Evolutionary conservation across 306 rosid species (phyloP).

Genomic region (Bauhinia variegata): DNA sequence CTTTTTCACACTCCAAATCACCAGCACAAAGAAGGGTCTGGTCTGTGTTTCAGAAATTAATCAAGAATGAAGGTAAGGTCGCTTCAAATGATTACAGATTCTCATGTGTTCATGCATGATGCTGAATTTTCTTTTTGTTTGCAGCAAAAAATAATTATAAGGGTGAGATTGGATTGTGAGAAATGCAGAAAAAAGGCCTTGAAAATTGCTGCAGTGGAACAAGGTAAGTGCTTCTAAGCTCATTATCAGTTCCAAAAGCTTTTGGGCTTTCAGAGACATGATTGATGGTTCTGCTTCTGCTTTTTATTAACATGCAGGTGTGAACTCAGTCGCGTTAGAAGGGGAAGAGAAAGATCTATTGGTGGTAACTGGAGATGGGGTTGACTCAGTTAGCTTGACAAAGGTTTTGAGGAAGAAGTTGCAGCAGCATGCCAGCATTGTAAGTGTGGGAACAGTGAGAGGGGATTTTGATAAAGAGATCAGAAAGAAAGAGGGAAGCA

Average conservation of each 20-base stretch:
- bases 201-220: slow-evolving; percentile 37
- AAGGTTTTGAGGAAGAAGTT: slow-evolving; percentile 34
- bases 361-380: slow-evolving; percentile 31
- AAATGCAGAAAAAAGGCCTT: slow-evolving; percentile 47
- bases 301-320: no score
- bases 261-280: no score
- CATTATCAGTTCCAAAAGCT: neutral
- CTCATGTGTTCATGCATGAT: no score
- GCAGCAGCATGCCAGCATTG: neutral
- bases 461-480: no score
- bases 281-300: no score
- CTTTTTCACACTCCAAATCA: no score
- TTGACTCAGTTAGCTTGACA: slow-evolving; percentile 33
- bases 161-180: slow-evolving; percentile 22
- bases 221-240: neutral
- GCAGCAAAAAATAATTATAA: slow-evolving; percentile 47
- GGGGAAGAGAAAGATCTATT: slow-evolving; percentile 39
- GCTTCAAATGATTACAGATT: no score
- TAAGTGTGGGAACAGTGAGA: slow-evolving; percentile 24
- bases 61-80: no score
- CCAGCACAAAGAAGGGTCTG: no score
- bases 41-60: no score
- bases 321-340: slow-evolving; percentile 42
- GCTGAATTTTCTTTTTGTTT: neutral
- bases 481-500: no score